These are phyloP conservation scores for Alternaria conjuncta DNA, from an alignment of 2,329 filamentous ascomycete species.

Conservation along the genomic window DNA sequence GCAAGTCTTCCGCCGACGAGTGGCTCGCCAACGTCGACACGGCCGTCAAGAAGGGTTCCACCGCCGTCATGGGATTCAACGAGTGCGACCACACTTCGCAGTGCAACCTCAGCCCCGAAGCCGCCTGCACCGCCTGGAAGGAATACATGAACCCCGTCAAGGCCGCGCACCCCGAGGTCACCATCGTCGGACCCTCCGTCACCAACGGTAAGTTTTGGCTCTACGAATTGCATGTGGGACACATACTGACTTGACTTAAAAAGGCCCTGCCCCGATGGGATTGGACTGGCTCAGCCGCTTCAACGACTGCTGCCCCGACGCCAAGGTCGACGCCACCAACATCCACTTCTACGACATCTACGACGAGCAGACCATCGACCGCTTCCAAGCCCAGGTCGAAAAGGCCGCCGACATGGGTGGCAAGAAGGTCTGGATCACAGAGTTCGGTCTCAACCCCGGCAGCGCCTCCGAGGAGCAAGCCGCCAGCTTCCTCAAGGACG, in stretches of 20 bases:
- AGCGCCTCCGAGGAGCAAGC: constrained; percentile 36
- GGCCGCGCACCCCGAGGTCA: constrained; percentile 34
- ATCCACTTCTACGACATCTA: constrained; percentile 51
- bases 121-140: constrained; percentile 42
- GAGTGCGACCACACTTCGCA: constrained; percentile 45
- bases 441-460: constrained; percentile 46
- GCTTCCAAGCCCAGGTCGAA: constrained; percentile 50
- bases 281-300: constrained; percentile 44
- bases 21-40: constrained; percentile 51
- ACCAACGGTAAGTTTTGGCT: constrained; percentile 26
- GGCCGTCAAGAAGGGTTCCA: constrained; percentile 41
- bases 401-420: constrained; percentile 35
- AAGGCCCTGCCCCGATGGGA: constrained; percentile 25
- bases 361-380: constrained; percentile 33
- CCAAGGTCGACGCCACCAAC: constrained; percentile 44
- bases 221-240: background rate
- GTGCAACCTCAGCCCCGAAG: constrained; percentile 42
- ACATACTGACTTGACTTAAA: background rate
- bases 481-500: constrained; percentile 43
- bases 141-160: constrained; percentile 43
- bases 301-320: constrained; percentile 42
- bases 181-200: constrained; percentile 44
- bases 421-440: constrained; percentile 48
- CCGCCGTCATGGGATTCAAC: constrained; percentile 49
- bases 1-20: constrained; percentile 27